Evolutionary conservation across 192 early-diverging fungal genomes (phyloP).

Genomic region (Irineochytrium annulatum): DNA sequence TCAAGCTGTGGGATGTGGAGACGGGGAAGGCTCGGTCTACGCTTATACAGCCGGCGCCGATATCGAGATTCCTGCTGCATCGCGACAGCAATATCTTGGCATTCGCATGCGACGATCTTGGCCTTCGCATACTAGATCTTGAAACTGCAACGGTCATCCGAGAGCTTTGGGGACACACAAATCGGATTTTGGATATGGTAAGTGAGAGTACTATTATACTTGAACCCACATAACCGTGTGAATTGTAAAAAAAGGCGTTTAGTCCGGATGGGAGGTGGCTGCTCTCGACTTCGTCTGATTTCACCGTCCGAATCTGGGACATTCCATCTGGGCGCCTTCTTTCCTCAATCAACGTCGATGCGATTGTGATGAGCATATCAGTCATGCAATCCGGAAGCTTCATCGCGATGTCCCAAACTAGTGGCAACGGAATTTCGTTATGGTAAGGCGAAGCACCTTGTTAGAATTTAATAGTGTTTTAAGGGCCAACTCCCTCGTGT

Average conservation of each 20-base stretch:
- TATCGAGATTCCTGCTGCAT: conserved; percentile 61
- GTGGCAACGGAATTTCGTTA: conserved; percentile 85
- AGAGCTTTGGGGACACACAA: conserved; percentile 83
- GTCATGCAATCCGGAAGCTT: conserved; percentile 92
- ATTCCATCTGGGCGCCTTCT: conserved; percentile 86
- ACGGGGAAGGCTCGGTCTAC: conserved; percentile 57
- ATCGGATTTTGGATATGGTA: conserved; percentile 84
- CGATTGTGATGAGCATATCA: conserved; percentile 76
- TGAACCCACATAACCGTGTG: background rate
- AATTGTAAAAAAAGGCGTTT: conserved; percentile 56
- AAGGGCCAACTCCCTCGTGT: conserved; percentile 59
- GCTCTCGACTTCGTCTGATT: conserved; percentile 76
- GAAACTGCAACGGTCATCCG: conserved; percentile 79
- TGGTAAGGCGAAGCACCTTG: conserved; percentile 73
- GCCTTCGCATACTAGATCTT: conserved; percentile 83
- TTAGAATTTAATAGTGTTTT: conserved; percentile 27
- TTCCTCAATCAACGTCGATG: conserved; percentile 73
- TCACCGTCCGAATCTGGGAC: conserved; percentile 93
- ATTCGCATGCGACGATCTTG: conserved; percentile 79
- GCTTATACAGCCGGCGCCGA: conserved; percentile 61
- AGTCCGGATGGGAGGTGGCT: conserved; percentile 92
- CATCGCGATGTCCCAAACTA: conserved; percentile 87
- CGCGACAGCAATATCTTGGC: conserved; percentile 75
- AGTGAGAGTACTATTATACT: conserved; percentile 22
- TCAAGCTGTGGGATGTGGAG: conserved; percentile 81